Evolutionary conservation across 768 basidiomycete species (phyloP).

Genomic region (Lactifluus rugatus): DNA sequence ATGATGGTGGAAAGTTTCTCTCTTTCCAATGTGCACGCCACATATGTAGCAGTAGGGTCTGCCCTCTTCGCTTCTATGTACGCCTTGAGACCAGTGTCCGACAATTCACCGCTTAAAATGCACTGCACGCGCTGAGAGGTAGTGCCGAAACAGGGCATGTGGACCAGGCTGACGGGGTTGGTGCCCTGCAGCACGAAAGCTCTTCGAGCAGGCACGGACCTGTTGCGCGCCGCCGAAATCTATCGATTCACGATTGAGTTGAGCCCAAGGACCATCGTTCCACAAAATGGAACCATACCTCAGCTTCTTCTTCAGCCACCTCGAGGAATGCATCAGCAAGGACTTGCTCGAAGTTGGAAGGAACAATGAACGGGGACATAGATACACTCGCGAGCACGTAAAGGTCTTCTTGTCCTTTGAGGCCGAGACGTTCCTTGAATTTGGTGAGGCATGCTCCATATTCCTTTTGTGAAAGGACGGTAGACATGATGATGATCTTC

Average conservation of each 20-base stretch:
- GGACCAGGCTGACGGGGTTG: slow-evolving; percentile 27
- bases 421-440: slow-evolving; percentile 32
- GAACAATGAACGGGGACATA: slow-evolving; percentile 32
- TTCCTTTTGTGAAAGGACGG: slow-evolving; percentile 25
- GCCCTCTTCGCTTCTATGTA: slow-evolving; percentile 18
- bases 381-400: slow-evolving; percentile 31
- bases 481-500: slow-evolving; percentile 24
- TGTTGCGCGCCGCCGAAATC: slow-evolving; percentile 27
- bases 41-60: slow-evolving; percentile 19
- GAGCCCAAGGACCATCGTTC: not conserved
- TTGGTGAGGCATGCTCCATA: slow-evolving; percentile 29
- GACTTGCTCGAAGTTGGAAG: slow-evolving; percentile 24
- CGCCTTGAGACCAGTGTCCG: slow-evolving; percentile 11
- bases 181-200: slow-evolving; percentile 33
- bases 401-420: slow-evolving; percentile 27
- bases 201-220: slow-evolving; percentile 26
- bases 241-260: not conserved
- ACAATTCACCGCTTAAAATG: slow-evolving; percentile 28
- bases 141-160: slow-evolving; percentile 30
- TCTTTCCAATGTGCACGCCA: slow-evolving; percentile 19
- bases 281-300: slow-evolving; percentile 21
- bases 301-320: slow-evolving; percentile 28
- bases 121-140: slow-evolving; percentile 32
- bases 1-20: slow-evolving; percentile 14
- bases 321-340: slow-evolving; percentile 29